These are phyloP conservation scores for Trichoderma asperellum DNA, from an alignment of 2,329 filamentous ascomycete genomes.

Conservation along the genomic window DNA sequence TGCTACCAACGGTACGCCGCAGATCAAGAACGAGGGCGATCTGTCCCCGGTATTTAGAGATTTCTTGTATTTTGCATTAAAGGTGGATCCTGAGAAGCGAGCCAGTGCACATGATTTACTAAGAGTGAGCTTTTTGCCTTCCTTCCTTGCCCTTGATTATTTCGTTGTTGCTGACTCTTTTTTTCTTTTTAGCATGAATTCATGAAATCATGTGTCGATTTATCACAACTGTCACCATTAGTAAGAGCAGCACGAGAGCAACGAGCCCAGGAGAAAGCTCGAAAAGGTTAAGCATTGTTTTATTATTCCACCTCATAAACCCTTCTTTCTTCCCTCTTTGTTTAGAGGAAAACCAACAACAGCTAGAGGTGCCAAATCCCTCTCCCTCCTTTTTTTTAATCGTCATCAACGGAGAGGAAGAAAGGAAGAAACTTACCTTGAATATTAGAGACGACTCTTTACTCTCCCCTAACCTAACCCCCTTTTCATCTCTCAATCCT, in stretches of 20 bases:
- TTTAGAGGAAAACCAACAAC: background rate
- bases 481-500: background rate
- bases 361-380: background rate
- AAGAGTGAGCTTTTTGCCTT: slow-evolving; percentile 67
- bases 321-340: background rate
- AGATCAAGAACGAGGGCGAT: slow-evolving; percentile 89
- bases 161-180: slow-evolving; percentile 35
- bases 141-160: slow-evolving; percentile 33
- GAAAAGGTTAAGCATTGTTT: slow-evolving; percentile 53
- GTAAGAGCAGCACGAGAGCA: slow-evolving; percentile 85
- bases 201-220: slow-evolving; percentile 74
- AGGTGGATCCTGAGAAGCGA: slow-evolving; percentile 96
- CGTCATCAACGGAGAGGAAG: background rate
- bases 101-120: slow-evolving; percentile 93
- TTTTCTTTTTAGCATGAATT: slow-evolving; percentile 69
- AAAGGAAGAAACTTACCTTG: background rate
- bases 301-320: background rate
- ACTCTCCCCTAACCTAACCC: background rate
- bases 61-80: slow-evolving; percentile 89
- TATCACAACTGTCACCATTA: slow-evolving; percentile 79
- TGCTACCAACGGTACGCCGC: slow-evolving; percentile 92
- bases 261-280: slow-evolving; percentile 80
- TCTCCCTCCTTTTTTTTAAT: background rate
- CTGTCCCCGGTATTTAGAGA: slow-evolving; percentile 83
- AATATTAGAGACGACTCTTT: slow-evolving; percentile 21